Evolutionary conservation across 805 yeast species (phyloP), one percentile per base, ranked within the genome.

Genomic region (Saturnispora kantuleensis): DNA sequence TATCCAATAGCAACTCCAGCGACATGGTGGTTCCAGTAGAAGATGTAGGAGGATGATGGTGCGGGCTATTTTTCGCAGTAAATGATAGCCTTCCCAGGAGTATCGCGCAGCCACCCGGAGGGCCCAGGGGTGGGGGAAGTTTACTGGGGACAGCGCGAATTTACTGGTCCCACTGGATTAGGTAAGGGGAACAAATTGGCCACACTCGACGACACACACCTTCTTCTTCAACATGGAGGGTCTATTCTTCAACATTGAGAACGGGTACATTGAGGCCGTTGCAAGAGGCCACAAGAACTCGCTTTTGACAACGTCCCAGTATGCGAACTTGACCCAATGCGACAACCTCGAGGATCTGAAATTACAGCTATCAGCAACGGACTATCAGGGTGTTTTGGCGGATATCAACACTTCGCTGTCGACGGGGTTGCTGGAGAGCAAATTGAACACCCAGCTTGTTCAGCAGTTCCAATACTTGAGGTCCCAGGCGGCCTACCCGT

Each of bases 251-350:
- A 93, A 93, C 68, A 73, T 88, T 50, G 89, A 90, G 42, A 60
- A 74, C 62, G 99, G 99, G 17, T 93, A 74, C 67, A 74, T 93
- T 54, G 99, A 93, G 66, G 98, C 90, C 38, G 76, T 94, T 31
- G 95, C 90, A 35, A 81, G 98, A 58, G 98, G 98, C 17, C 86
- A 89, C 71, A 79, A 89, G 58, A 79, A 83, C 47, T 96, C 95
- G 0, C 71, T 93, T 26, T 63, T 93, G 41, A 76, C 81, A 10
- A 65, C 76, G 30, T 77, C 82, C 53, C 97, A 89, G 65, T 93
- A 93, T 65, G 71, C 84, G 58, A 94, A 93, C 66, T 68, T 93
- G 59, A 85, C 97, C 3, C 99, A 93, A 64, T 94, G 98, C 67
- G 98, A 94, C 57, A 78, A 84, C 35, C 73, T 93, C 51, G 98